These are phyloP conservation scores for Carnegiea gigantea DNA, from an alignment of 179 eudicot genomes.

Conservation along the genomic window DNA sequence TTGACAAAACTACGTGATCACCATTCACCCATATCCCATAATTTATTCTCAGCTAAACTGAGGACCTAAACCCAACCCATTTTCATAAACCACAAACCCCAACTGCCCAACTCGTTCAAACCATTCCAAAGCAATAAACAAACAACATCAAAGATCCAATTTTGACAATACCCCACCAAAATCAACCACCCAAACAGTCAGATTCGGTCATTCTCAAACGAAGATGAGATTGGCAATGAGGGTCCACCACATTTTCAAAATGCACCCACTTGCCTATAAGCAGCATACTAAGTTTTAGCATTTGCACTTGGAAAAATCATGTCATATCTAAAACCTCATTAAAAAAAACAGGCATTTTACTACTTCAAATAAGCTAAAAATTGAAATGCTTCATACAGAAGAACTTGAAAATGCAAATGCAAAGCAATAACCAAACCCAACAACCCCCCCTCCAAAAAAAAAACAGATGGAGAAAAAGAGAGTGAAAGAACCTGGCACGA, in stretches of 20 bases:
- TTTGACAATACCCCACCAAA: conserved; percentile 20
- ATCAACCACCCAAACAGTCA: neutral
- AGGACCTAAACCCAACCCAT: neutral
- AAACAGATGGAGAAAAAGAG: neutral
- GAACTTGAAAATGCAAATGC: neutral
- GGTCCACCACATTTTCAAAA: neutral
- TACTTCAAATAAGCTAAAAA: too few species aligned
- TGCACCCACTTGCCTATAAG: neutral
- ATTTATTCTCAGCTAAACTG: neutral
- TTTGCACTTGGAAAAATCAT: neutral
- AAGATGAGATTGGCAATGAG: neutral
- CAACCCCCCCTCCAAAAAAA: too few species aligned
- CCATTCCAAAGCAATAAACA: neutral
- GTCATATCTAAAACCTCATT: neutral
- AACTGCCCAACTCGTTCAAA: conserved; percentile 5
- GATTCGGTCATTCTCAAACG: neutral
- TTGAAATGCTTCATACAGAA: neutral
- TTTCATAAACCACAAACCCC: neutral
- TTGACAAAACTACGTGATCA: neutral
- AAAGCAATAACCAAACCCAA: neutral
- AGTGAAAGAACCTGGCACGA: conserved; percentile 22
- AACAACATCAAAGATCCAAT: conserved; percentile 11
- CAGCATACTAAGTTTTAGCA: neutral
- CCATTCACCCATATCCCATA: neutral
- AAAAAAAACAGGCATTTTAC: neutral